Conservation (phyloP, 1,284 basidiomycete genomes). For the Cystobasidium pallidum region DNA sequence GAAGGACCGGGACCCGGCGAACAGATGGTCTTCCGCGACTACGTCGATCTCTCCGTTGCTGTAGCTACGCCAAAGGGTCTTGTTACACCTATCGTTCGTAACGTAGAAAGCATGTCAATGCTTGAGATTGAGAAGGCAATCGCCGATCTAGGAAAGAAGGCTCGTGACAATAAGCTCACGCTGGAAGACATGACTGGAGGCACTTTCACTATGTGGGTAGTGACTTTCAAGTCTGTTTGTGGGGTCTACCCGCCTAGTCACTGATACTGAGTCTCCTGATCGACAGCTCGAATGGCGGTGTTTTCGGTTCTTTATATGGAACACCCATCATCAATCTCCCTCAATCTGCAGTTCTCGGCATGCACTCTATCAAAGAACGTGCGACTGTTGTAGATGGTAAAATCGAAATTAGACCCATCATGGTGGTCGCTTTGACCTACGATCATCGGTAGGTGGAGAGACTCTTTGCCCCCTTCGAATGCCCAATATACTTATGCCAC, state of each 20-base stretch:
- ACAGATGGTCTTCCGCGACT: slow-evolving; percentile 94
- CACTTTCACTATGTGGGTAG: slow-evolving; percentile 88
- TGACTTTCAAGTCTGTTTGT: slow-evolving; percentile 6
- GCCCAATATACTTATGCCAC: slow-evolving; percentile 45
- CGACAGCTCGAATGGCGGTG: slow-evolving; percentile 90
- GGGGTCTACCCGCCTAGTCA: background rate
- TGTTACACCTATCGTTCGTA: slow-evolving; percentile 93
- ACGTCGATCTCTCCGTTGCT: slow-evolving; percentile 89
- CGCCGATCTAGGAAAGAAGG: slow-evolving; percentile 87
- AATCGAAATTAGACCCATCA: slow-evolving; percentile 94
- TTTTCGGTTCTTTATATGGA: slow-evolving; percentile 94
- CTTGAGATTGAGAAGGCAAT: slow-evolving; percentile 93
- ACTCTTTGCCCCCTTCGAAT: slow-evolving; percentile 13
- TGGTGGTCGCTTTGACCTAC: slow-evolving; percentile 65
- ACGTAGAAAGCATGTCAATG: slow-evolving; percentile 83
- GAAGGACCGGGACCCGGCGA: slow-evolving; percentile 69
- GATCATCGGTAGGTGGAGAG: slow-evolving; percentile 34
- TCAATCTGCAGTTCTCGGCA: slow-evolving; percentile 90
- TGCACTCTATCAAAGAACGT: slow-evolving; percentile 95
- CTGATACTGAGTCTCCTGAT: background rate
- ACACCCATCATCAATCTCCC: slow-evolving; percentile 94
- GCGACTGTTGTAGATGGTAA: slow-evolving; percentile 91
- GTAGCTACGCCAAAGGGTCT: slow-evolving; percentile 97
- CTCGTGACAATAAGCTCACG: slow-evolving; percentile 89
- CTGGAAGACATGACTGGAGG: slow-evolving; percentile 87